Percentiles rank a stretch among this genome's conserved stretches.
phyloP scores from a whole-genome alignment of 768 basidiomycete genomes.

The Melanogaster broomeanus region DNA sequence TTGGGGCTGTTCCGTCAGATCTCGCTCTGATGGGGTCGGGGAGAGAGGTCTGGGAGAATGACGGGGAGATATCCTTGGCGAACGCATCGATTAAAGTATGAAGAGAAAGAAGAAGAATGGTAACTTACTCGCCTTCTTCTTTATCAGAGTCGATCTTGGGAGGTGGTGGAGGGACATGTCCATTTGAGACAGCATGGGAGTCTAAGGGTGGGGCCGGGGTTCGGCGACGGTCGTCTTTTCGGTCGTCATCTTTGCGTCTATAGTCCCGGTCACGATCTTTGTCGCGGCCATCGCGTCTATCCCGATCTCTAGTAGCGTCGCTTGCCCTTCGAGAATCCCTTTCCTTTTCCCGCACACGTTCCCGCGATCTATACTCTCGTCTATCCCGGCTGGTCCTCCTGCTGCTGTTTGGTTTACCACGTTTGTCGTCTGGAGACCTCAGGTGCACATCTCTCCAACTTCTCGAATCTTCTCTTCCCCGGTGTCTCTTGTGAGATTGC shows the following conservation, averaged over 20 bases:
- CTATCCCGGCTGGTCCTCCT: slow-evolving; percentile 42
- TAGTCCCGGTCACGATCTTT: slow-evolving; percentile 25
- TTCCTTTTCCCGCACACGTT: slow-evolving; percentile 39
- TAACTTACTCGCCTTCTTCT: slow-evolving; percentile 94
- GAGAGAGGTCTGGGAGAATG: slow-evolving; percentile 30
- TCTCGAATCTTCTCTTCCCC: slow-evolving; percentile 53
- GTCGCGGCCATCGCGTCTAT: slow-evolving; percentile 28
- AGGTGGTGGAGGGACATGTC: slow-evolving; percentile 17
- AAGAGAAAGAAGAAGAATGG: slow-evolving; percentile 4
- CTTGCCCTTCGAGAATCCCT: slow-evolving; percentile 36
- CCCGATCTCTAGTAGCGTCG: slow-evolving; percentile 30
- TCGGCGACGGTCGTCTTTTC: slow-evolving; percentile 30
- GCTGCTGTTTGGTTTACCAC: slow-evolving; percentile 24
- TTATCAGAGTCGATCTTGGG: slow-evolving; percentile 54
- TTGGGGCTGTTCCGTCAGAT: slow-evolving; percentile 17
- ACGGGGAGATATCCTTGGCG: slow-evolving; percentile 65
- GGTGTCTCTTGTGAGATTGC: slow-evolving; percentile 51
- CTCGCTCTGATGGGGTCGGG: slow-evolving; percentile 27
- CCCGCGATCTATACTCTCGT: slow-evolving; percentile 35
- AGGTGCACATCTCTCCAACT: slow-evolving; percentile 75
- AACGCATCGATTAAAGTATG: slow-evolving; percentile 11
- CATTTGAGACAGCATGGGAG: slow-evolving; percentile 16
- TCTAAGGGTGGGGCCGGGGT: slow-evolving; percentile 13
- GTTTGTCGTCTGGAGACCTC: slow-evolving; percentile 34
- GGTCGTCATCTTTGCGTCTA: slow-evolving; percentile 32